phyloP scores from a whole-genome alignment of 1,284 basidiomycete genomes.

The Rhodofomes roseus region DNA sequence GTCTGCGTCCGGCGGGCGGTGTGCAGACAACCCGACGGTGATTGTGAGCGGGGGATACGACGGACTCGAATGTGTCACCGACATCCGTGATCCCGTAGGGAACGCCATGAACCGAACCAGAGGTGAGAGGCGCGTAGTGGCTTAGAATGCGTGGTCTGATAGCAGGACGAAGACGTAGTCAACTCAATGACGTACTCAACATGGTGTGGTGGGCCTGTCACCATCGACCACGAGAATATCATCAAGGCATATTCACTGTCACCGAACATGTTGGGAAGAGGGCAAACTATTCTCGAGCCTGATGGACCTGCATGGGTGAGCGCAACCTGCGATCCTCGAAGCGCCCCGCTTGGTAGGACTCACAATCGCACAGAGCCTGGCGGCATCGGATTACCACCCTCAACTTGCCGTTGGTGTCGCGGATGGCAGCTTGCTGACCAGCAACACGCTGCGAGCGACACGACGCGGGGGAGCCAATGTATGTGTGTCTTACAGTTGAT shows the following conservation, averaged over 20 bases:
- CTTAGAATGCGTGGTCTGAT: background rate
- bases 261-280: slow-evolving; percentile 70
- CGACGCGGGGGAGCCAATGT: slow-evolving; percentile 68
- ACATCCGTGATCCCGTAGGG: slow-evolving; percentile 64
- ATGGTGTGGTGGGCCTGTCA: slow-evolving; percentile 63
- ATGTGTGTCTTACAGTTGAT: slow-evolving; percentile 22
- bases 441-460: slow-evolving; percentile 66
- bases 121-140: slow-evolving; percentile 36
- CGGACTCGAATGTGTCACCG: slow-evolving; percentile 68
- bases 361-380: slow-evolving; percentile 49
- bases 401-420: slow-evolving; percentile 78
- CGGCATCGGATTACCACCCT: slow-evolving; percentile 81
- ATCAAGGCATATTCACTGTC: slow-evolving; percentile 71
- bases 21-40: slow-evolving; percentile 59
- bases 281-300: slow-evolving; percentile 68
- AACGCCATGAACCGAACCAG: slow-evolving; percentile 72
- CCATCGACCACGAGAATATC: slow-evolving; percentile 75
- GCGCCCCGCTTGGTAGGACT: no score
- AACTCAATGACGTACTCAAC: slow-evolving; percentile 61
- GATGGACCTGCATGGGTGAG: slow-evolving; percentile 80
- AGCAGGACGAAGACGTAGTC: slow-evolving; percentile 56
- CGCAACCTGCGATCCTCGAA: background rate
- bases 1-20: slow-evolving; percentile 41
- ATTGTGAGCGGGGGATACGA: slow-evolving; percentile 77
- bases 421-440: slow-evolving; percentile 76